Evolutionary conservation across 1,284 basidiomycete species (phyloP).

Genomic region (Abortiporus biennis): DNA sequence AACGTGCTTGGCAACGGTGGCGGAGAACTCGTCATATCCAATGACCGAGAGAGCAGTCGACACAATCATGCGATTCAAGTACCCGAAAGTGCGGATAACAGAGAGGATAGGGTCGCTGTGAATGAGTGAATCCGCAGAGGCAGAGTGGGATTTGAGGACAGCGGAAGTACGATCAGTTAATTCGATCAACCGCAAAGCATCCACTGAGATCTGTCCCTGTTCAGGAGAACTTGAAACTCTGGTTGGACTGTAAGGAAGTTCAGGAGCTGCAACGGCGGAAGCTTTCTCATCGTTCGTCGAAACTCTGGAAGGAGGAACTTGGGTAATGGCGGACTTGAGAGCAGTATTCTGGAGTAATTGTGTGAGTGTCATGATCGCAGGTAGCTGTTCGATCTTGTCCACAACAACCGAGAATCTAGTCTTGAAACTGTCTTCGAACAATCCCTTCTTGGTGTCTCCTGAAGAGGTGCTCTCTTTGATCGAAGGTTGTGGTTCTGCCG

Average conservation of each 20-base stretch:
- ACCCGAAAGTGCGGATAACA: slow-evolving; percentile 78
- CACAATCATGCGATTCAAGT: slow-evolving; percentile 52
- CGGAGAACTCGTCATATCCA: slow-evolving; percentile 62
- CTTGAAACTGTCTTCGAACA: slow-evolving; percentile 35
- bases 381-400: slow-evolving; percentile 82
- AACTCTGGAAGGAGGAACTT: slow-evolving; percentile 2
- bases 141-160: slow-evolving; percentile 72
- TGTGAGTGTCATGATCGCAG: slow-evolving; percentile 59
- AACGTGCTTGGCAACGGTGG: slow-evolving; percentile 63
- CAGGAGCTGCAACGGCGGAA: not conserved
- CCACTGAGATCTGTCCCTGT: slow-evolving; percentile 36
- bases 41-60: slow-evolving; percentile 64
- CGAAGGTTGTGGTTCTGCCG: not conserved
- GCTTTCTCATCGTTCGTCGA: not conserved
- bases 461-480: not conserved
- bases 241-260: not conserved
- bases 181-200: slow-evolving; percentile 84
- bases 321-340: not conserved
- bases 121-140: slow-evolving; percentile 61
- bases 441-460: not conserved
- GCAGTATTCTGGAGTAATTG: slow-evolving; percentile 45
- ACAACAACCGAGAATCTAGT: slow-evolving; percentile 75
- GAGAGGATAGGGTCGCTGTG: slow-evolving; percentile 76
- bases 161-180: slow-evolving; percentile 84
- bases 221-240: not conserved